Evolutionary conservation across 1,139 yeast species (phyloP).

Genomic region (Hanseniaspora uvarum): DNA sequence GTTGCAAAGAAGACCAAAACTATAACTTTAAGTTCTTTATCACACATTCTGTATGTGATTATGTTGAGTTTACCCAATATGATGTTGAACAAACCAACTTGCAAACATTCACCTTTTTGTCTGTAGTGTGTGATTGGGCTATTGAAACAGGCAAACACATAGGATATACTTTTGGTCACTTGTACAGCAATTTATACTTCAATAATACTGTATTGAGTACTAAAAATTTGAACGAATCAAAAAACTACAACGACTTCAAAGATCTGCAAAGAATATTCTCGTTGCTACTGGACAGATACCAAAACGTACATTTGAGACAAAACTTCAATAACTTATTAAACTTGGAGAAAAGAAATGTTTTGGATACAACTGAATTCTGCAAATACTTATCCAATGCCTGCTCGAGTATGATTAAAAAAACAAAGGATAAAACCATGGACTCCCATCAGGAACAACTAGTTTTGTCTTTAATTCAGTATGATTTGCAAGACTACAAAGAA

Average conservation of each 20-base stretch:
- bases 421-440: constrained; percentile 1
- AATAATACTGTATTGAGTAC: neutral
- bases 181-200: constrained; percentile 2
- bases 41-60: neutral
- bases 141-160: neutral
- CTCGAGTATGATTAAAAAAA: neutral
- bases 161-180: constrained; percentile 2
- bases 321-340: neutral
- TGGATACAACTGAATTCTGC: neutral
- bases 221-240: neutral
- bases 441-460: constrained; percentile 1
- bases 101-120: neutral
- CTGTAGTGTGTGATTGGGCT: constrained; percentile 5
- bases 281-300: neutral
- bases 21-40: neutral
- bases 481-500: constrained; percentile 40
- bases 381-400: neutral
- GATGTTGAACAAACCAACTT: neutral
- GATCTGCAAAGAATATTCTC: constrained; percentile 7
- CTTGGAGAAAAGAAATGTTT: constrained; percentile 1
- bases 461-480: constrained; percentile 23
- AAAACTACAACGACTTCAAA: constrained; percentile 1
- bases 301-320: neutral
- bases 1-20: neutral
- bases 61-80: neutral